These are phyloP conservation scores for Daedalea quercina DNA, from an alignment of 768 basidiomycete species.

Conservation along the genomic window DNA sequence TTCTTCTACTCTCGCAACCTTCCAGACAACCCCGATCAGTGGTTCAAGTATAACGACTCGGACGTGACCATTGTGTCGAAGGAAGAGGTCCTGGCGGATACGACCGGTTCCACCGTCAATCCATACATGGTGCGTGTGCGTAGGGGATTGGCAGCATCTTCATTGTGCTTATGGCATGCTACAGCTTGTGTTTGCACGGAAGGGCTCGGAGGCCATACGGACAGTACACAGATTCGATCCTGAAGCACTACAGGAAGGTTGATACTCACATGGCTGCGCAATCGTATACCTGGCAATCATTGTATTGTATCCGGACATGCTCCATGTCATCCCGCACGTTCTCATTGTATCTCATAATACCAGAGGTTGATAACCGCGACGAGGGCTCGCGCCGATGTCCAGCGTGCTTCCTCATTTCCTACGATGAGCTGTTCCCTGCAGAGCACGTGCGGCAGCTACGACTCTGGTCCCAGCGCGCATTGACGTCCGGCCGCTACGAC, in stretches of 20 bases:
- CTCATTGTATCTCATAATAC: too few relatives aligned
- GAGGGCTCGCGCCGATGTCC: too few relatives aligned
- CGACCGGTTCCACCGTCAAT: constrained; percentile 86
- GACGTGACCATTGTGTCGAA: constrained; percentile 71
- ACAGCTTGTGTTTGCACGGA: constrained; percentile 80
- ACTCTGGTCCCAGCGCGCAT: too few relatives aligned
- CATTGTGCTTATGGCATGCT: background rate
- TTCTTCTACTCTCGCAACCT: constrained; percentile 92
- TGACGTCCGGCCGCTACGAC: too few relatives aligned
- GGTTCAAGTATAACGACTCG: constrained; percentile 98
- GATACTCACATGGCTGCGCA: background rate
- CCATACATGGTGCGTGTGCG: constrained; percentile 81
- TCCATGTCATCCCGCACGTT: too few relatives aligned
- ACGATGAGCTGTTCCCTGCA: too few relatives aligned
- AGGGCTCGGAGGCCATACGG: constrained; percentile 71
- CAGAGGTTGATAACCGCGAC: too few relatives aligned
- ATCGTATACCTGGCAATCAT: background rate
- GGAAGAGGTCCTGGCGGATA: constrained; percentile 82
- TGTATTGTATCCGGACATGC: background rate
- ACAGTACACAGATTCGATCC: constrained; percentile 65
- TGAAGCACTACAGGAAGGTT: constrained; percentile 7
- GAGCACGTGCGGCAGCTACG: too few relatives aligned
- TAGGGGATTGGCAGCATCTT: too few relatives aligned
- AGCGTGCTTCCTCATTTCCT: too few relatives aligned
- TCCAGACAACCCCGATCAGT: constrained; percentile 71